A percentile compares a stretch with the other conserved stretches of the same genome.
Conservation (phyloP, 257 asterid genomes). For the Solanum ahanhuiri region DNA sequence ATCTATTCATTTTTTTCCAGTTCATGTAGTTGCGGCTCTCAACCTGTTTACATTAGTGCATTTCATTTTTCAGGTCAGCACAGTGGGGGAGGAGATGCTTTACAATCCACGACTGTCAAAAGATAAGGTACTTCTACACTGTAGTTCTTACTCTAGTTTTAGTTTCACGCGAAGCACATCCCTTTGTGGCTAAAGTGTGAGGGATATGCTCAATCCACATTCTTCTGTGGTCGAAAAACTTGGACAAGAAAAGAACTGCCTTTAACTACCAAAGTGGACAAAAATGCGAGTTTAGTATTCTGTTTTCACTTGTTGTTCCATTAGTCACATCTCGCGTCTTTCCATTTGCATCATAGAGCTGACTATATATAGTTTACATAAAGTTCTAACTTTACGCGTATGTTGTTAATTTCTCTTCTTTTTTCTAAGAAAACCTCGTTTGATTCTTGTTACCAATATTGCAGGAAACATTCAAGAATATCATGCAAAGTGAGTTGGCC, state of each 20-base stretch:
- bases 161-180: neutral
- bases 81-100: slow-evolving; percentile 83
- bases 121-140: slow-evolving; percentile 50
- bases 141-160: neutral
- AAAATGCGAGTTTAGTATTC: neutral
- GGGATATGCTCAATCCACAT: neutral
- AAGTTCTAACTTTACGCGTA: neutral
- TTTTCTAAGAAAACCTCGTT: neutral
- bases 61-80: slow-evolving; percentile 43
- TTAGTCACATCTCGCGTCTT: neutral
- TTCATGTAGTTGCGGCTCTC: neutral
- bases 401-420: neutral
- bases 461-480: slow-evolving; percentile 77
- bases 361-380: neutral
- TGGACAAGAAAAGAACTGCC: neutral
- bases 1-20: neutral
- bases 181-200: neutral
- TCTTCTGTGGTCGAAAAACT: neutral
- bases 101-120: slow-evolving; percentile 80
- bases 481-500: slow-evolving; percentile 76
- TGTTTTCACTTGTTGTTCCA: neutral
- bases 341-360: neutral
- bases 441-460: neutral
- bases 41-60: neutral
- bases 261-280: neutral